A percentile compares a stretch with the other conserved stretches of the same genome.
phyloP scores from a whole-genome alignment of 2,329 filamentous ascomycete genomes.

The Thelonectria blattea region DNA sequence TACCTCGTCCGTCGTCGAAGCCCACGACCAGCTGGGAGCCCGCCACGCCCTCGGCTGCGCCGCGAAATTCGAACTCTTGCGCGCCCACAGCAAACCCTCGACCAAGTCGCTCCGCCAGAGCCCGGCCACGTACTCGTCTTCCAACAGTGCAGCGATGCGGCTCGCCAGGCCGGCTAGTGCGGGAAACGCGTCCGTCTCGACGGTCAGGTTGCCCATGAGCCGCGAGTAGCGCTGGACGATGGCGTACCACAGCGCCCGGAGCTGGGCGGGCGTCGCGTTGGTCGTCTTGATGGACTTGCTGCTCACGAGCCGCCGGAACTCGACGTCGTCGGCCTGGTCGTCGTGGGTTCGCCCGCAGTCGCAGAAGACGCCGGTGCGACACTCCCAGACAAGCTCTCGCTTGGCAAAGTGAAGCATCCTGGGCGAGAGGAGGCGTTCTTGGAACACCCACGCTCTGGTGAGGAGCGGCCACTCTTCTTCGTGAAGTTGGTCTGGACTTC shows the following conservation, averaged over 20 bases:
- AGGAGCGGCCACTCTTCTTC: conserved; percentile 21
- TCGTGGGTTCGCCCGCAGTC: conserved; percentile 13
- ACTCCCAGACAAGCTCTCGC: conserved; percentile 23
- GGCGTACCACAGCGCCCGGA: conserved; percentile 19
- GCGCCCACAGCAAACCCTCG: conserved; percentile 18
- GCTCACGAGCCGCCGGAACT: conserved; percentile 16
- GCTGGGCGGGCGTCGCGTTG: conserved; percentile 14
- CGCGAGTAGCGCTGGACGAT: conserved; percentile 20
- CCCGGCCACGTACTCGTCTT: conserved; percentile 15
- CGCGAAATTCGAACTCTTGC: neutral
- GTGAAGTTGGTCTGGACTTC: neutral
- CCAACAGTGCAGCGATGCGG: conserved; percentile 14
- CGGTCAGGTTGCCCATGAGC: conserved; percentile 20
- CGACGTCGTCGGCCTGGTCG: conserved; percentile 6
- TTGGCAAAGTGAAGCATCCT: conserved; percentile 25
- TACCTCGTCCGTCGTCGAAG: conserved; percentile 13
- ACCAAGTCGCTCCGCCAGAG: conserved; percentile 16
- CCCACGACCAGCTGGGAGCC: conserved; percentile 25
- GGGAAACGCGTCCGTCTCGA: conserved; percentile 21
- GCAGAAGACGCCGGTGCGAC: conserved; percentile 12
- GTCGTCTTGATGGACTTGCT: conserved; percentile 18
- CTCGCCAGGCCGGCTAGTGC: conserved; percentile 22
- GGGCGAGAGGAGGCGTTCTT: conserved; percentile 25
- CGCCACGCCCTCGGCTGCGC: conserved; percentile 3
- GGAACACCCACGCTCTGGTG: conserved; percentile 25